phyloP scores from a whole-genome alignment of 495 filamentous ascomycete species.

The Cercophora sp. region DNA sequence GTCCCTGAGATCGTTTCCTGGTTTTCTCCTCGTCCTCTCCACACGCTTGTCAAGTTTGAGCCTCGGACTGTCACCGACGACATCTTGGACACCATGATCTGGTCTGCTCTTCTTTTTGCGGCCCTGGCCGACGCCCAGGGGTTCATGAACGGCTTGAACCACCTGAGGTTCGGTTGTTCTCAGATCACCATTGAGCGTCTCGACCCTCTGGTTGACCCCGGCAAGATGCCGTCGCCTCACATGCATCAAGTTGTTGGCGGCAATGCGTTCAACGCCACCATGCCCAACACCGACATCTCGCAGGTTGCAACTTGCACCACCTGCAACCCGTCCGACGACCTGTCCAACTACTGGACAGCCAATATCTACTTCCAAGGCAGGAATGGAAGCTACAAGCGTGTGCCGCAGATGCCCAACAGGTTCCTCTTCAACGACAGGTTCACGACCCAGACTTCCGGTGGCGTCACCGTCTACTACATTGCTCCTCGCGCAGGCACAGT shows the following conservation, averaged over 20 bases:
- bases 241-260: conserved; percentile 44
- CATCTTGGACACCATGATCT: conserved; percentile 13
- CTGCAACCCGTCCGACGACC: conserved; percentile 33
- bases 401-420: conserved; percentile 39
- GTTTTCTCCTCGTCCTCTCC: background rate
- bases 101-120: conserved; percentile 17
- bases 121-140: conserved; percentile 16
- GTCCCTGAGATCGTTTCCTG: background rate
- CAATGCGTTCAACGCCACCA: conserved; percentile 37
- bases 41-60: background rate
- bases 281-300: conserved; percentile 30
- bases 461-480: conserved; percentile 45
- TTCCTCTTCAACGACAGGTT: conserved; percentile 41
- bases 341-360: conserved; percentile 46
- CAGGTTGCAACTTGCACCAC: conserved; percentile 32
- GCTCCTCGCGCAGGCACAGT: conserved; percentile 34
- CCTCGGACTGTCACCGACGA: background rate
- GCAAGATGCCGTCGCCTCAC: conserved; percentile 30
- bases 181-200: conserved; percentile 28
- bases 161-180: conserved; percentile 31
- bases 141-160: conserved; percentile 19
- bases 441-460: conserved; percentile 38
- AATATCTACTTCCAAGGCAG: conserved; percentile 38
- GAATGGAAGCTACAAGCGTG: conserved; percentile 41
- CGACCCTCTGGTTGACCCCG: conserved; percentile 35